Base-by-base conservation (phyloP, 495 filamentous ascomycete genomes). In the Cetradonia linearis region DNA sequence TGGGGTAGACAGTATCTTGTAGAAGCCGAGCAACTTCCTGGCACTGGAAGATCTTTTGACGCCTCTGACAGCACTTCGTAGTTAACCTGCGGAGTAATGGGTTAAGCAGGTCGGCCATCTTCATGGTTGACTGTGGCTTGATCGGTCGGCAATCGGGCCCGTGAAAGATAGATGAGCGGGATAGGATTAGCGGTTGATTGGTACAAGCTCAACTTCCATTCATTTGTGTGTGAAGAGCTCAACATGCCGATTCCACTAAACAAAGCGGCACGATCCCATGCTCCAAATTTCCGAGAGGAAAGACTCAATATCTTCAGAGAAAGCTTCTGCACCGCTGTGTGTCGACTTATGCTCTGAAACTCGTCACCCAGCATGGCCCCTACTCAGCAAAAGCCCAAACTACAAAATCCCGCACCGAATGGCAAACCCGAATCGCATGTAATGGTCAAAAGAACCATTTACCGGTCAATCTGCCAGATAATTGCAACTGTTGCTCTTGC, bases 401-500 rank as follows among this genome's bases (percentile, higher is more conserved):
- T 27, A 33, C 16, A 36, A 20, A 27, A 18, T 27, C 34, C 3
- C 5, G 27, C 38, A 52, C 20, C 33, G 16, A 37, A 36, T 23
- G 48, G 36, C 28, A 38, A 23, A 20, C 27, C 48, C 23, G 16
- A 28, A 10, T 16, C 36, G 20, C 47, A 1, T 13, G 30, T 3
- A 33, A 16, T 3, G 18, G 31, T 10, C 11, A 20, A 13, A 28
- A 20, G 28, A n/a, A 8, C 33, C 27, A 30, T 30, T 34, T 14
- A 5, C 2, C 48, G 34, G 28, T 27, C 30, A 6, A 27, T 42
- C 20, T 30, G 9, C 28, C 31, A n/a, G 3, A 31, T 16, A 5
- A 20, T 59, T 1, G 30, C 34, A 9, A 44, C 14, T 53, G 28
- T 62, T 5, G n/a, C 80, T 27, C 78, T 93, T 48, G 78, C 84